Conservation (phyloP, 495 filamentous ascomycete genomes). For the Neurospora sp. region DNA sequence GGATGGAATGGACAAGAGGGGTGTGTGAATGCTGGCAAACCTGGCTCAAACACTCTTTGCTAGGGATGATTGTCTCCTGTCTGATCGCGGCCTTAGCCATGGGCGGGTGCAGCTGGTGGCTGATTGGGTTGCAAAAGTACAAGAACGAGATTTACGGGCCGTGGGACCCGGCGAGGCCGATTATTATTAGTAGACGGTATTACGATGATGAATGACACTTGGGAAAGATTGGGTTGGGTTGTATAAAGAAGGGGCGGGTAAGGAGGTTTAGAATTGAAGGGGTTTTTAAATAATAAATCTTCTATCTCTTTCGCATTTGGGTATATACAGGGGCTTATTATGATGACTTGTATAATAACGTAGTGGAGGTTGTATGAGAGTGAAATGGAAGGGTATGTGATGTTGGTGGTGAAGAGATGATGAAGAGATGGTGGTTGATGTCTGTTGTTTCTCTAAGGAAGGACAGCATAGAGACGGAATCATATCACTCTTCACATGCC, state of each 20-base stretch:
- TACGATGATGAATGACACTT: constrained; percentile 34
- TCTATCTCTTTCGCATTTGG: neutral
- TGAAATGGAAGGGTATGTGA: neutral
- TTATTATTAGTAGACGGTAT: constrained; percentile 48
- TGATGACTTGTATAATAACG: neutral
- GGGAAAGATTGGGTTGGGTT: neutral
- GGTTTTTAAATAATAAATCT: too few species aligned
- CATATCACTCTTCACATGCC: neutral
- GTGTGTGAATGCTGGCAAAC: neutral
- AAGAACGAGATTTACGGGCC: constrained; percentile 98
- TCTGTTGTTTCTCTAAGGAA: neutral
- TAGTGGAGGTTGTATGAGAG: neutral
- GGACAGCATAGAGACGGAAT: neutral
- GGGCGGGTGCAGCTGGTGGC: constrained; percentile 95
- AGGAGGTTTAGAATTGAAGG: neutral
- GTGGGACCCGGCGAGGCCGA: constrained; percentile 92
- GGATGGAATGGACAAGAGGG: neutral
- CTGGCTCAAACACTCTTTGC: constrained; percentile 38
- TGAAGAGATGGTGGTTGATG: neutral
- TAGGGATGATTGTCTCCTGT: constrained; percentile 62
- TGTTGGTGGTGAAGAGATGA: neutral
- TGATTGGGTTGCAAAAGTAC: constrained; percentile 94
- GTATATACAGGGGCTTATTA: neutral
- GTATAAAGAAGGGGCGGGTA: neutral
- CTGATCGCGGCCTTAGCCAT: constrained; percentile 60